Base-by-base conservation (phyloP, 768 basidiomycete genomes). In the Mycena maculata region DNA sequence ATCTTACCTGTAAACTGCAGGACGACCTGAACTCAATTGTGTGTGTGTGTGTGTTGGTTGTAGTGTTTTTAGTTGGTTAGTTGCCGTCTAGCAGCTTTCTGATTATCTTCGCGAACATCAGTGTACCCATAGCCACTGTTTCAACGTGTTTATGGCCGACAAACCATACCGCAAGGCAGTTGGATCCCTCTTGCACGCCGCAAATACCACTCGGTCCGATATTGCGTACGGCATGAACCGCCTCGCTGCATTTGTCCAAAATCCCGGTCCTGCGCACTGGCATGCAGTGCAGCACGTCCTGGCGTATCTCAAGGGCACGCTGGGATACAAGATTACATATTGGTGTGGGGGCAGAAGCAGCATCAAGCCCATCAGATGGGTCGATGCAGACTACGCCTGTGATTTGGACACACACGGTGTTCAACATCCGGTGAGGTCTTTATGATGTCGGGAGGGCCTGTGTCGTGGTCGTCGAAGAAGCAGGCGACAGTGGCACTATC, bases 181-280 rank as follows among this genome's bases (percentile, higher is more conserved):
- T 2, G 73, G 77, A 0, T 60, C 72, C 0, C 41, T 76, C n/a
- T 73, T 72, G 64, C 75, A 71, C 49, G 50, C 69, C 1, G 60
- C 72, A 13, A 64, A 73, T 18, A 75, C 70, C 0, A 74, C 77
- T 7, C 67, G 72, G 11, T 75, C 77, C 5, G 76, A 80, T 50
- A 54, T 78, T 5, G 66, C 73, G 1, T 76, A 57, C 56, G 66
- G 76, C 13, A 62, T 76, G 0, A 60, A 62, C 3, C 27, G 67
- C 0, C 67, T 78, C 0, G 67, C 75, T 0, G 67, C 71, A 0
- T 77, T 73, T 63, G 54, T 66, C 23, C 44, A 47, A 2, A 74
- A 77, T 52, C 78, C 79, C 7, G 74, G 76, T 0, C 48, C 65
- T 0, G 65, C 55, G 0, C 83, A 84, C 65, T 82, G 80, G 81